Evolutionary conservation across 2,329 filamentous ascomycete genomes (phyloP).

Genomic region (Fusarium nurragi): DNA sequence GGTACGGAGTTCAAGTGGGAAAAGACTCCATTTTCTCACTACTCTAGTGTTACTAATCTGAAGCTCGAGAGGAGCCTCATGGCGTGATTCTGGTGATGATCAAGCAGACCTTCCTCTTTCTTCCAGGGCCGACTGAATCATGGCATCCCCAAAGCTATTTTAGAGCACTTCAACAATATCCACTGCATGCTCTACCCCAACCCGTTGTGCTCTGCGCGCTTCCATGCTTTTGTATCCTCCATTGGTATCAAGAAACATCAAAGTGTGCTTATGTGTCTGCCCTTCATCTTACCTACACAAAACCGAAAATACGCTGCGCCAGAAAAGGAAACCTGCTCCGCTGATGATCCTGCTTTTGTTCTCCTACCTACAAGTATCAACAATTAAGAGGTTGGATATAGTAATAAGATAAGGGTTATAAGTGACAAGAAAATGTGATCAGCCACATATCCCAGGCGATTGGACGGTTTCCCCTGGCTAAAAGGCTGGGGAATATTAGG

Average conservation of each 20-base stretch:
- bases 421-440: conserved; percentile 36
- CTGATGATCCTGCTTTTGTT: conserved; percentile 22
- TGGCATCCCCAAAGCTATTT: conserved; percentile 13
- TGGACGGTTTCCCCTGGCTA: conserved; percentile 39
- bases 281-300: conserved; percentile 28
- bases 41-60: conserved; percentile 22
- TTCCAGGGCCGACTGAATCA: conserved; percentile 23
- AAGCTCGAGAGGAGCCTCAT: conserved; percentile 31
- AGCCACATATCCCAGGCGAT: conserved; percentile 41
- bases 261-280: conserved; percentile 14
- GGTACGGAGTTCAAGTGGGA: conserved; percentile 2
- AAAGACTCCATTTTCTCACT: conserved; percentile 25
- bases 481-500: conserved; percentile 41
- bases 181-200: conserved; percentile 1
- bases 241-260: conserved; percentile 10
- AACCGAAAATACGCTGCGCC: conserved; percentile 34
- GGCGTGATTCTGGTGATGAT: conserved; percentile 36
- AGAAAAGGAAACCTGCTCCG: conserved; percentile 29
- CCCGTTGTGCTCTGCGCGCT: conserved; percentile 12
- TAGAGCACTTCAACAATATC: not conserved
- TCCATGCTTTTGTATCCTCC: not conserved
- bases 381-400: conserved; percentile 29
- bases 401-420: conserved; percentile 30
- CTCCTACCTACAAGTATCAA: conserved; percentile 26
- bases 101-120: conserved; percentile 36